A percentile compares a stretch with the other conserved stretches of the same genome.
These are phyloP conservation scores for Plasmodium chabaudi DNA, from an alignment of 169 alveolate species.

Conservation along the genomic window DNA sequence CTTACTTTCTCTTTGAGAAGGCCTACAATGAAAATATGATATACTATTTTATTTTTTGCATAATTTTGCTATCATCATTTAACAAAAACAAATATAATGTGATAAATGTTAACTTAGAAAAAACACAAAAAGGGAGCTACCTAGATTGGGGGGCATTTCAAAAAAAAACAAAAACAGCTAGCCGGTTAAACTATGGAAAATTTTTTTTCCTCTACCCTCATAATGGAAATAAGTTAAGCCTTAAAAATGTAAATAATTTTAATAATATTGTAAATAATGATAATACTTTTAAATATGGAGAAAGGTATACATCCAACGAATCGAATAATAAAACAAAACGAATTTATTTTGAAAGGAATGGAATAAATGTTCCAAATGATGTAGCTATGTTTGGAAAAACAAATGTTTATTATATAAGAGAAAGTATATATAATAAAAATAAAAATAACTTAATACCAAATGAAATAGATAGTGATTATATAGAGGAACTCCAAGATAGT, in stretches of 20 bases:
- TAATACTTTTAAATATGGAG: neutral
- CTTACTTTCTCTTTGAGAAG: no score
- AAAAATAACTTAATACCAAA: constrained; percentile 52
- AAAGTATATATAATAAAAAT: constrained; percentile 42
- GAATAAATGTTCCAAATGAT: constrained; percentile 62
- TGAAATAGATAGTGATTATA: constrained; percentile 26
- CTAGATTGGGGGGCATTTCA: no score
- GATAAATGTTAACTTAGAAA: neutral
- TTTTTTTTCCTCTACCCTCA: neutral
- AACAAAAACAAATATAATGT: neutral
- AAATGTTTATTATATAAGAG: constrained; percentile 57
- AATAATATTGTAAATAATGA: no score
- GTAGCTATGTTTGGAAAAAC: constrained; percentile 75
- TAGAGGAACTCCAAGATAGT: constrained; percentile 38
- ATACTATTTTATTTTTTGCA: neutral
- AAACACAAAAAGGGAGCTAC: neutral
- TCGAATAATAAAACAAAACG: neutral
- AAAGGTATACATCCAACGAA: neutral
- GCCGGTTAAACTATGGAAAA: neutral
- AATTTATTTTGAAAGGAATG: constrained; percentile 64
- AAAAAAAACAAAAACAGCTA: no score
- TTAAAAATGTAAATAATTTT: no score
- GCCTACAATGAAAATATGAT: constrained; percentile 7
- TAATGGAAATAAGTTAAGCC: neutral
- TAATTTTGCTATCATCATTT: neutral